Conservation (phyloP, 768 basidiomycete genomes). For the Tulasnella sp. region DNA sequence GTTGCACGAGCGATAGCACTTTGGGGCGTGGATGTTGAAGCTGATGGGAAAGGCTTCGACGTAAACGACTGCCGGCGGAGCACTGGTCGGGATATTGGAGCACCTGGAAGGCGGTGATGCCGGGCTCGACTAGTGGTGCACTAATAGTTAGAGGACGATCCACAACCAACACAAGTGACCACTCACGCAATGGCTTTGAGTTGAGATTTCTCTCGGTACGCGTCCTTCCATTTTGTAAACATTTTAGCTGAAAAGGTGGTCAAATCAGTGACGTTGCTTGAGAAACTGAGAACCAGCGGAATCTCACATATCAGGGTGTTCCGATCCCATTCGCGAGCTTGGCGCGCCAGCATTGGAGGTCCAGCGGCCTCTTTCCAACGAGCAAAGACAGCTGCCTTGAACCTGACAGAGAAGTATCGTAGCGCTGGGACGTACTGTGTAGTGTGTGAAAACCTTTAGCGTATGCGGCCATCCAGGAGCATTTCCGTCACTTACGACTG, state of each 20-base stretch:
- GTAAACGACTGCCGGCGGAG: conserved; percentile 7
- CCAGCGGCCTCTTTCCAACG: conserved; percentile 67
- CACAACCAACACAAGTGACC: background rate
- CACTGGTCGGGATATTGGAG: conserved; percentile 11
- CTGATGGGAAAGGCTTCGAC: background rate
- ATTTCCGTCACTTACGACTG: conserved; percentile 44
- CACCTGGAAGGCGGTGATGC: conserved; percentile 60
- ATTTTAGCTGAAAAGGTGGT: conserved; percentile 37
- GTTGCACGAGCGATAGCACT: background rate
- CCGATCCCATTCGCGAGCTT: conserved; percentile 56
- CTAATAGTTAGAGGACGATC: conserved; percentile 22
- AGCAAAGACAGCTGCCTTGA: conserved; percentile 55
- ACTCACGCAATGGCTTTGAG: conserved; percentile 80
- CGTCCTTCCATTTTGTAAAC: conserved; percentile 61
- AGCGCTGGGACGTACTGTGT: conserved; percentile 69
- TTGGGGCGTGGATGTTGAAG: background rate
- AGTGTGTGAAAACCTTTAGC: background rate
- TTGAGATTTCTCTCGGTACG: conserved; percentile 59
- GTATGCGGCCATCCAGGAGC: background rate
- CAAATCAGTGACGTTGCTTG: background rate
- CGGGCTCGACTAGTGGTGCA: conserved; percentile 57
- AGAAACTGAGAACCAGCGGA: background rate
- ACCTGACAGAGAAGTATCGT: conserved; percentile 55
- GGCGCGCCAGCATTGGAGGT: conserved; percentile 53
- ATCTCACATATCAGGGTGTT: conserved; percentile 50